A percentile compares a stretch with the other conserved stretches of the same genome.
Evolutionary conservation across 2,329 filamentous ascomycete genomes (phyloP).

Genomic region (Penicillium sp.): DNA sequence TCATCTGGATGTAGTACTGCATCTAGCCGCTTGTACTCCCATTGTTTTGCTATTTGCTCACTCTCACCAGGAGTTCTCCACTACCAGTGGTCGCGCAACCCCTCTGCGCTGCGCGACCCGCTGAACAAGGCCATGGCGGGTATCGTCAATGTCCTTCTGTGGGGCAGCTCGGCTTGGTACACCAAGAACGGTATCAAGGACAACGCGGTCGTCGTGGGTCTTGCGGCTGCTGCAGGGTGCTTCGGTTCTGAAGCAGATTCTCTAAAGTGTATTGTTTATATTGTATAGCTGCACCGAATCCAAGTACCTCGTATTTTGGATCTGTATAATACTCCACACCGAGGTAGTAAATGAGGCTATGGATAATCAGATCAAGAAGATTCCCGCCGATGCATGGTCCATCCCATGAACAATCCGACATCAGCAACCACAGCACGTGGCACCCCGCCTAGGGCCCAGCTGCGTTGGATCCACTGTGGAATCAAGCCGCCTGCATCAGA

Average conservation of each 20-base stretch:
- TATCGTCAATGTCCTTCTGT: slow-evolving; percentile 24
- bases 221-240: slow-evolving; percentile 25
- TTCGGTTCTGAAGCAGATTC: slow-evolving; percentile 13
- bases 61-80: slow-evolving; percentile 20
- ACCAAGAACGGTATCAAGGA: slow-evolving; percentile 24
- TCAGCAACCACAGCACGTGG: slow-evolving; percentile 36
- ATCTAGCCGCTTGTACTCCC: background rate
- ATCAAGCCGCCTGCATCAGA: slow-evolving; percentile 36
- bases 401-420: slow-evolving; percentile 38
- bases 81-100: slow-evolving; percentile 26
- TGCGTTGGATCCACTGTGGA: slow-evolving; percentile 36
- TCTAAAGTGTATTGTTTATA: background rate
- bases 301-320: background rate
- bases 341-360: background rate
- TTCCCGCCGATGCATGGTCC: slow-evolving; percentile 22
- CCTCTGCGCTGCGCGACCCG: slow-evolving; percentile 22
- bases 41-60: background rate
- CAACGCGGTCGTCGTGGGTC: slow-evolving; percentile 18
- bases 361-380: background rate
- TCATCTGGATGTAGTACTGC: background rate
- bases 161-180: slow-evolving; percentile 31
- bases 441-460: slow-evolving; percentile 34
- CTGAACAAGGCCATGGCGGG: slow-evolving; percentile 28
- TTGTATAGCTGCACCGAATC: background rate
- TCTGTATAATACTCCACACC: background rate